phyloP scores from a whole-genome alignment of 345 rosid genomes.

The Microthlaspi erraticum region DNA sequence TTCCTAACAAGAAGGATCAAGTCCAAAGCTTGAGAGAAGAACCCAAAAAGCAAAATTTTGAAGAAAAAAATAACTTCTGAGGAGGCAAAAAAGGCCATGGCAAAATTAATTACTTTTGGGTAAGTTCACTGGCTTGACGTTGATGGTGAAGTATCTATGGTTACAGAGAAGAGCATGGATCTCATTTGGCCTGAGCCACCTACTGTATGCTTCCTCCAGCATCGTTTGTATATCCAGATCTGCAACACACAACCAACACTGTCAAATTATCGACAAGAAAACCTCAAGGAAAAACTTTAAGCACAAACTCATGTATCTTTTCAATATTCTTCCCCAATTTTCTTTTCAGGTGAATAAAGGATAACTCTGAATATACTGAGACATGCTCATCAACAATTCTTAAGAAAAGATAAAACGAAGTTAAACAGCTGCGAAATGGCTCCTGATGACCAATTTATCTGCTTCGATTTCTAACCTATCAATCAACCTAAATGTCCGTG shows the following conservation, averaged over 20 bases:
- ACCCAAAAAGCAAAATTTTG: background rate
- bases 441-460: background rate
- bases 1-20: background rate
- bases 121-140: conserved; percentile 81
- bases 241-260: conserved; percentile 43
- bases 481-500: conserved; percentile 6
- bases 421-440: background rate
- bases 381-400: conserved; percentile 5
- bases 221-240: conserved; percentile 73
- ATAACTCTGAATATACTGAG: conserved; percentile 6
- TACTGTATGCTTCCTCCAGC: conserved; percentile 70
- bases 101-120: conserved; percentile 63
- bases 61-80: background rate
- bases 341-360: background rate
- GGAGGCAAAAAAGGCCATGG: background rate
- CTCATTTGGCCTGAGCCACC: conserved; percentile 99
- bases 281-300: background rate
- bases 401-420: background rate
- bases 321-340: background rate
- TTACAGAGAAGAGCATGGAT: conserved; percentile 90
- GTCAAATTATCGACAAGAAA: conserved; percentile 4
- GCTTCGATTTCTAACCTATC: background rate
- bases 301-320: background rate
- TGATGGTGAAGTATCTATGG: conserved; percentile 64
- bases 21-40: conserved; percentile 5